Evolutionary conservation across 2,329 filamentous ascomycete species (phyloP).

Genomic region (Alternaria hordeiaustralica): DNA sequence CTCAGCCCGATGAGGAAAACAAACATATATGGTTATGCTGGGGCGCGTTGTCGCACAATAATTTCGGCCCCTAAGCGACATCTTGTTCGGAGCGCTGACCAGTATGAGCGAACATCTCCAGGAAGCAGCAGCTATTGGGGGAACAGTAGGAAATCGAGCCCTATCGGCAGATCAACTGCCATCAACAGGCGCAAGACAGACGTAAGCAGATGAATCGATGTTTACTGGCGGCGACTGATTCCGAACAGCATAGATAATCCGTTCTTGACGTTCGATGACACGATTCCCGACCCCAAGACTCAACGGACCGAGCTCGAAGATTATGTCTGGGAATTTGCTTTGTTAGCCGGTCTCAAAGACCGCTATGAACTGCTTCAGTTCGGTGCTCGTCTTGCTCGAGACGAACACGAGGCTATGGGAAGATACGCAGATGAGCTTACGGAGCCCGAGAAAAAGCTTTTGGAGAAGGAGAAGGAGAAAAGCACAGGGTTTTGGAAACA

Average conservation of each 20-base stretch:
- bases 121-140: not conserved
- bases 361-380: slow-evolving; percentile 23
- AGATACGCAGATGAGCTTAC: slow-evolving; percentile 26
- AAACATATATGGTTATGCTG: not conserved
- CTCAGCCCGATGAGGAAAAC: not conserved
- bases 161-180: not conserved
- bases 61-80: not conserved
- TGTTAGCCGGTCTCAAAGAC: slow-evolving; percentile 17
- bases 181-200: slow-evolving; percentile 18
- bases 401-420: slow-evolving; percentile 24
- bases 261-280: slow-evolving; percentile 29
- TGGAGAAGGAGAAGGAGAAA: slow-evolving; percentile 18
- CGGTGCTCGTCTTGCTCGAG: slow-evolving; percentile 30
- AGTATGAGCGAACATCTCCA: not conserved
- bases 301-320: slow-evolving; percentile 25
- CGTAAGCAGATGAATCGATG: slow-evolving; percentile 2
- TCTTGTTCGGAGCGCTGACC: not conserved
- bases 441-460: slow-evolving; percentile 15
- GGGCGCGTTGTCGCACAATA: not conserved
- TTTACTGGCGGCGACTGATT: not conserved
- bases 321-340: slow-evolving; percentile 26
- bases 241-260: slow-evolving; percentile 25
- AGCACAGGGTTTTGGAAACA: slow-evolving; percentile 28
- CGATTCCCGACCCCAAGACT: slow-evolving; percentile 2
- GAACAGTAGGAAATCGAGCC: slow-evolving; percentile 2